A percentile compares a stretch with the other conserved stretches of the same genome.
phyloP scores from a whole-genome alignment of 768 basidiomycete genomes.

The Exsudoporus frostii region DNA sequence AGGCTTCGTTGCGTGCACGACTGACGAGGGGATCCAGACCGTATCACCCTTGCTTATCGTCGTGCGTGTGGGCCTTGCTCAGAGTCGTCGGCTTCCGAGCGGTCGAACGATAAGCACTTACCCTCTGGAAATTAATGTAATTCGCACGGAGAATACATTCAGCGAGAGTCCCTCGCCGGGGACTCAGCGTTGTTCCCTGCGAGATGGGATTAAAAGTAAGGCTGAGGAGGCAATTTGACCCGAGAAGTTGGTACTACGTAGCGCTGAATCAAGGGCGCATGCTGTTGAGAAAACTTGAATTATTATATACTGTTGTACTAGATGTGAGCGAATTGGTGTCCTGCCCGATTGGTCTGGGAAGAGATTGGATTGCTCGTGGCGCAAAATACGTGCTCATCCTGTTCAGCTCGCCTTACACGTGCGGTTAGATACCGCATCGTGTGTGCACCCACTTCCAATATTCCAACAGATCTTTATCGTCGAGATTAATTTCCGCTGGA shows the following conservation, averaged over 20 bases:
- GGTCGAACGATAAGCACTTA: not conserved
- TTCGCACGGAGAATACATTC: not conserved
- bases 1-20: not conserved
- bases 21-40: slow-evolving; percentile 9
- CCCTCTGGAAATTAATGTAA: slow-evolving; percentile 3
- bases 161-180: not conserved
- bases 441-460: too few relatives aligned
- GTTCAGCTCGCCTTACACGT: too few relatives aligned
- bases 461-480: too few relatives aligned
- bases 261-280: not conserved
- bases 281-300: too few relatives aligned
- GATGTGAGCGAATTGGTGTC: too few relatives aligned
- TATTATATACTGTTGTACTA: too few relatives aligned
- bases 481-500: not conserved
- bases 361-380: too few relatives aligned
- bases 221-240: not conserved
- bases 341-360: too few relatives aligned
- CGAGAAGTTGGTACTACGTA: not conserved
- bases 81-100: not conserved
- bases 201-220: not conserved
- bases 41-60: slow-evolving; percentile 19
- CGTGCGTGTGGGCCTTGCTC: slow-evolving; percentile 14
- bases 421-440: too few relatives aligned
- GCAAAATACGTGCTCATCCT: too few relatives aligned
- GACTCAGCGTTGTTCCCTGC: not conserved